Conservation (phyloP, 129 eudicot genomes). For the Oenanthe sinensis region DNA sequence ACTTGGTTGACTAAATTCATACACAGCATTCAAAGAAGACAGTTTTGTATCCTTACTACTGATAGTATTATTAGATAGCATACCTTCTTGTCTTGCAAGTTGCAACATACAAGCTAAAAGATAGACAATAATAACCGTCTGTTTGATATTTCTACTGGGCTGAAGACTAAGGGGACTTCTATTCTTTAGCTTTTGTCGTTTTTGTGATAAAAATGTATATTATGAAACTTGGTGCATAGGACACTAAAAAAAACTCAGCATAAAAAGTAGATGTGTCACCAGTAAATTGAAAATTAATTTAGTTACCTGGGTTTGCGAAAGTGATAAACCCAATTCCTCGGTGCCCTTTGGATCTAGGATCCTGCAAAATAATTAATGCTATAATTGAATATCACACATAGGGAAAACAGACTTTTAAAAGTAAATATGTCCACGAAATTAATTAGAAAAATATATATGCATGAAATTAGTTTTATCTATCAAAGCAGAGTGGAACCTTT, state of each 20-base stretch:
- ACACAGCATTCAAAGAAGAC: no score
- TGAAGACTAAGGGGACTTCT: neutral
- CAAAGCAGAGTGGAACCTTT: constrained; percentile 42
- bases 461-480: constrained; percentile 2
- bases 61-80: neutral
- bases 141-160: neutral
- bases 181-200: neutral
- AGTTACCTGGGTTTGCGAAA: constrained; percentile 73
- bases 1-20: no score
- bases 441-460: neutral
- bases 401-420: neutral
- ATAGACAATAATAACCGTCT: neutral
- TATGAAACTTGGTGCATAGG: neutral
- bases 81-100: neutral
- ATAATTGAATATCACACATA: neutral
- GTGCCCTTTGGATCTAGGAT: constrained; percentile 87
- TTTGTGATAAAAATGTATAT: neutral
- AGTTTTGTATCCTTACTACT: neutral
- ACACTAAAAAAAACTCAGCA: neutral
- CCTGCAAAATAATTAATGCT: constrained; percentile 32
- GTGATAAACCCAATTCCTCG: constrained; percentile 99
- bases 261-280: neutral
- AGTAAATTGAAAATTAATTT: neutral
- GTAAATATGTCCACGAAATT: neutral
- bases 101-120: neutral